phyloP scores from a whole-genome alignment of 73 alveolate species.

The Tetrahymena malaccensis region DNA sequence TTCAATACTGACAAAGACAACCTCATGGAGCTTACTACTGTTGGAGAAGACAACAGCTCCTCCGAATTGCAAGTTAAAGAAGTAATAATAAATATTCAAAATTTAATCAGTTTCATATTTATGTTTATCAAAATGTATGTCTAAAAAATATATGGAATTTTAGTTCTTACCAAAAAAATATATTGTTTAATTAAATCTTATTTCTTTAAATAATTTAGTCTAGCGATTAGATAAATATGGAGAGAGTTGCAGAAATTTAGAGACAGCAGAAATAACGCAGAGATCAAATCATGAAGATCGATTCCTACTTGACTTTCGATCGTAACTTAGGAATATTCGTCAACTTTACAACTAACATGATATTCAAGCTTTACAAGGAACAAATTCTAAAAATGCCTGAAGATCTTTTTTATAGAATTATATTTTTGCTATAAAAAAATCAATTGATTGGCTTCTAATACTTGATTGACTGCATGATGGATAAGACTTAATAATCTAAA shows the following conservation, averaged over 20 bases:
- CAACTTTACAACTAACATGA: conserved; percentile 14
- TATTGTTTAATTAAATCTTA: not conserved
- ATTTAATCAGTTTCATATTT: not conserved
- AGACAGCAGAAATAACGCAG: not conserved
- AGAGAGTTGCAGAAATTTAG: conserved; percentile 2
- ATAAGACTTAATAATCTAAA: not conserved
- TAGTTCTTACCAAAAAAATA: too few species aligned
- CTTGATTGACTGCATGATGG: conserved; percentile 19
- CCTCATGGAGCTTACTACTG: not conserved
- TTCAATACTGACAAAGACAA: conserved; percentile 3
- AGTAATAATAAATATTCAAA: not conserved
- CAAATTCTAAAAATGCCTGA: not conserved
- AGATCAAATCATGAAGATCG: conserved; percentile 15
- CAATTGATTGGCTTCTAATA: conserved; percentile 19
- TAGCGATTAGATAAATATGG: conserved; percentile 24
- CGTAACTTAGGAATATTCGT: conserved; percentile 39
- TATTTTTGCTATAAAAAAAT: conserved; percentile 5
- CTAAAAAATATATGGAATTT: too few species aligned
- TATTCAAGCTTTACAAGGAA: conserved; percentile 8
- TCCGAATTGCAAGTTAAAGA: not conserved
- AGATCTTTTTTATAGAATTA: conserved; percentile 21
- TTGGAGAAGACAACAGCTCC: not conserved
- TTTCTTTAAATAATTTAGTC: not conserved
- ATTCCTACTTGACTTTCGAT: not conserved
- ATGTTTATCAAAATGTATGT: not conserved